Base-by-base conservation (phyloP, 352 stramenopile genomes). In the Phytopythium montanum region DNA sequence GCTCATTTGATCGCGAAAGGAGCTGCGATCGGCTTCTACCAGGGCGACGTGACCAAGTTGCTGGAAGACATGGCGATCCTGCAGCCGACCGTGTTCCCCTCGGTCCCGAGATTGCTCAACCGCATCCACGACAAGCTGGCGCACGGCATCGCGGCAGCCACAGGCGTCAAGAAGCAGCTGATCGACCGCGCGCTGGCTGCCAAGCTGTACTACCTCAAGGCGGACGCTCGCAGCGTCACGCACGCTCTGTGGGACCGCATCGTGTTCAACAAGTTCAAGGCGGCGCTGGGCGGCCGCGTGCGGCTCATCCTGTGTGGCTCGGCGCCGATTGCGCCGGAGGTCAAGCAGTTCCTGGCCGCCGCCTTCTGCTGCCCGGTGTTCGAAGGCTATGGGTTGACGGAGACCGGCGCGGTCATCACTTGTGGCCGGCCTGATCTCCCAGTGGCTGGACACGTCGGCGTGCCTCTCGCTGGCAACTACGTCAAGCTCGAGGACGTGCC, bases 381-480 rank as follows among this genome's bases (percentile, higher is more conserved):
- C 12, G 90, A 98, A 68, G 95, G 95, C 46, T 98, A 98, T 57
- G 96, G 94, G 9, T 87, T 98, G 68, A 98, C 92, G 1, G 96
- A 98, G 72, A 97, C 90, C 53, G 76, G 84, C 41, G 93, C 88
- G 6, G 79, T 81, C 41, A 75, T 87, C 9, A 95, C 93, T 0
- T 71, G 97, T 36, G 80, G 76, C 12, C 73, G 52, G 21, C 52
- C 55, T 33, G 69, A 79, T 12, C 72, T 77, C 50, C 65, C 64
- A 4, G 45, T 68, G 34, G 80, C 78, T 23, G 88, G 87, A 29
- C 94, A 99, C 76, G 94, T 98, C 0, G 94, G 96, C 46, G 85
- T 87, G 48, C 91, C 93, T 3, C 75, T 88, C 59, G 72, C 80
- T 31, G 90, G 77, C 54, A 73, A 72, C 14, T 90, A 98, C 58